Percentiles rank a stretch among this genome's conserved stretches.
Conservation (phyloP, 495 filamentous ascomycete genomes). For the Cudoniella acicularis region DNA sequence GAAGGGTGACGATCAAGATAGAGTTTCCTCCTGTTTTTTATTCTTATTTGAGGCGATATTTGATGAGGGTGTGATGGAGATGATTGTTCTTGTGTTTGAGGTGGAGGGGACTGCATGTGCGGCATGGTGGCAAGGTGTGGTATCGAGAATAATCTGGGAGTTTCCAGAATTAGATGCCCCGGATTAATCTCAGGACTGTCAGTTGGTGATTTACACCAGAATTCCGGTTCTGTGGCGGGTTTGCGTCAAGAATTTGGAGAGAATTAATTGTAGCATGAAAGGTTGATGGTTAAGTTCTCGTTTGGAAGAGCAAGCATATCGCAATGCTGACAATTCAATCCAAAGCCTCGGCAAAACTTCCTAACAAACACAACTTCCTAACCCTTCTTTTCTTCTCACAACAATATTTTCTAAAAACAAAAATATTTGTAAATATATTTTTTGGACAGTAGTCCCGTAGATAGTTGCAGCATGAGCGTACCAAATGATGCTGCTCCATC, state of each 20-base stretch:
- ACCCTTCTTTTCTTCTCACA: neutral
- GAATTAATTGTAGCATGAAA: no score
- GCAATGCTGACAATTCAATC: neutral
- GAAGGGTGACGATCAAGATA: slow-evolving; percentile 27
- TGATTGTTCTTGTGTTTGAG: neutral
- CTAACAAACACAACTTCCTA: no score
- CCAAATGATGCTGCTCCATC: neutral
- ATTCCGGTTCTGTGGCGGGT: no score
- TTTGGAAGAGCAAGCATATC: neutral
- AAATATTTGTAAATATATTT: neutral
- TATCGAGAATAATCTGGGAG: no score
- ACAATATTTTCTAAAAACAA: neutral
- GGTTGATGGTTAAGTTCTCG: neutral
- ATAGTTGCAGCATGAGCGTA: slow-evolving; percentile 8
- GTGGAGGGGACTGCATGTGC: slow-evolving; percentile 5
- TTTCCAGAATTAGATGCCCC: no score
- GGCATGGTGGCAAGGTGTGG: slow-evolving; percentile 7
- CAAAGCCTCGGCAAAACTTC: neutral
- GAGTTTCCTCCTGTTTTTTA: slow-evolving; percentile 25
- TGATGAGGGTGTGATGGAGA: neutral
- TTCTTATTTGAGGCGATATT: slow-evolving; percentile 16
- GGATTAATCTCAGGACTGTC: no score
- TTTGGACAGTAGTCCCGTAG: neutral
- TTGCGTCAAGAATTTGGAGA: no score
- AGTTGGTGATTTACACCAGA: no score